phyloP scores from a whole-genome alignment of 345 rosid genomes.

The Brassica cretica region DNA sequence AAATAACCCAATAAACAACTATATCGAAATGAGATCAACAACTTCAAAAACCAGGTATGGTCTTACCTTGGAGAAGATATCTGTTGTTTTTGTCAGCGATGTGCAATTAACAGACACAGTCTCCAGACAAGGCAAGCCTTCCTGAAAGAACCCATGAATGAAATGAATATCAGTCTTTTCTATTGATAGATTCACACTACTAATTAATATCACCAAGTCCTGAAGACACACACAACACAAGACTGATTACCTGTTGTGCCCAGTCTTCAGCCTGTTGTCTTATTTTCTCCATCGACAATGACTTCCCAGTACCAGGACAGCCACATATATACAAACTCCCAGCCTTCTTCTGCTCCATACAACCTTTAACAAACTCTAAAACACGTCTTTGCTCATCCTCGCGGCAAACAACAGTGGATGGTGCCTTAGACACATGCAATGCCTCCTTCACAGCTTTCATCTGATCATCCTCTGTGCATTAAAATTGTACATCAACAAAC shows the following conservation, averaged over 20 bases:
- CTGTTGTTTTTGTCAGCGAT: constrained; percentile 61
- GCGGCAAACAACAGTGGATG: constrained; percentile 58
- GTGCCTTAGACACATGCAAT: constrained; percentile 74
- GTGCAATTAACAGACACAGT: constrained; percentile 65
- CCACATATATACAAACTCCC: constrained; percentile 80
- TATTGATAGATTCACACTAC: neutral
- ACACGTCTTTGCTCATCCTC: constrained; percentile 63
- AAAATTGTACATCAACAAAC: neutral
- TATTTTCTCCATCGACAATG: constrained; percentile 70
- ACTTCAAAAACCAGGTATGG: neutral
- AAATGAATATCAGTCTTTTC: neutral
- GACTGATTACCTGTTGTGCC: constrained; percentile 52
- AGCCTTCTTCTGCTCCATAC: constrained; percentile 55
- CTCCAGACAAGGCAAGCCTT: constrained; percentile 49
- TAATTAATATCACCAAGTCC: neutral
- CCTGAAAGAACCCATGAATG: constrained; percentile 40
- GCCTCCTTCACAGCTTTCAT: constrained; percentile 62
- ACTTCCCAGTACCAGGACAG: constrained; percentile 88
- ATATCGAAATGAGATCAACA: neutral
- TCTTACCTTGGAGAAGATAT: constrained; percentile 75
- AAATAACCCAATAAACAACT: constrained; percentile 27
- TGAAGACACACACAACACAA: constrained; percentile 3
- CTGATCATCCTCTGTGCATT: constrained; percentile 52
- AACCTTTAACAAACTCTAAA: constrained; percentile 63
- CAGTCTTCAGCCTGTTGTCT: constrained; percentile 54